Conservation (phyloP, 2,329 filamentous ascomycete genomes). For the Colletotrichum paranaense region DNA sequence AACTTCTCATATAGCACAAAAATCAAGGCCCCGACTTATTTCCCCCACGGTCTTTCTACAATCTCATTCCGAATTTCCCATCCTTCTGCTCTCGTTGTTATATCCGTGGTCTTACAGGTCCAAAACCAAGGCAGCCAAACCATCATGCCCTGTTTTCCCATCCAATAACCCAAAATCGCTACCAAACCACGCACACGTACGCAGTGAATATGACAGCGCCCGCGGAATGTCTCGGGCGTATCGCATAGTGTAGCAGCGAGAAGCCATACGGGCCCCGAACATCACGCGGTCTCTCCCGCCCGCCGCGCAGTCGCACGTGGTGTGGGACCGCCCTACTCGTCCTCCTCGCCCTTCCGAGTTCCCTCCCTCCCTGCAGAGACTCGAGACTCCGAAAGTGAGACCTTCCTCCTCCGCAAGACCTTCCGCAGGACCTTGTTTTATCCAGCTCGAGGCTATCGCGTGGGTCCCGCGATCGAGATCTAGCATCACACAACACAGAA, state of each 20-base stretch:
- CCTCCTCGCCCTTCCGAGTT: not conserved
- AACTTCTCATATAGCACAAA: not conserved
- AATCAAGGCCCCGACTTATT: not conserved
- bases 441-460: conserved; percentile 8
- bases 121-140: not conserved
- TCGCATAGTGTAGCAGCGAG: not conserved
- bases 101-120: not conserved
- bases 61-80: not conserved
- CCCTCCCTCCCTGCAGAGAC: too few species aligned
- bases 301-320: conserved; percentile 1
- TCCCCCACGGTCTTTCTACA: not conserved
- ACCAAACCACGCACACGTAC: not conserved
- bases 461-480: conserved; percentile 29
- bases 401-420: too few species aligned
- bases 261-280: not conserved
- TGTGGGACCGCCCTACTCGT: not conserved
- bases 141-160: not conserved
- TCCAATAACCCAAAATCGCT: not conserved
- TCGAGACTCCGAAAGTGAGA: too few species aligned
- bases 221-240: conserved; percentile 1
- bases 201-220: not conserved
- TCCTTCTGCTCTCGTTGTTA: not conserved
- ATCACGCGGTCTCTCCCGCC: conserved; percentile 11
- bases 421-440: not conserved
- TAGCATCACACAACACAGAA: not conserved